These are phyloP conservation scores for Penicillium psychrofluorescens DNA, from an alignment of 495 filamentous ascomycete genomes.

Conservation along the genomic window DNA sequence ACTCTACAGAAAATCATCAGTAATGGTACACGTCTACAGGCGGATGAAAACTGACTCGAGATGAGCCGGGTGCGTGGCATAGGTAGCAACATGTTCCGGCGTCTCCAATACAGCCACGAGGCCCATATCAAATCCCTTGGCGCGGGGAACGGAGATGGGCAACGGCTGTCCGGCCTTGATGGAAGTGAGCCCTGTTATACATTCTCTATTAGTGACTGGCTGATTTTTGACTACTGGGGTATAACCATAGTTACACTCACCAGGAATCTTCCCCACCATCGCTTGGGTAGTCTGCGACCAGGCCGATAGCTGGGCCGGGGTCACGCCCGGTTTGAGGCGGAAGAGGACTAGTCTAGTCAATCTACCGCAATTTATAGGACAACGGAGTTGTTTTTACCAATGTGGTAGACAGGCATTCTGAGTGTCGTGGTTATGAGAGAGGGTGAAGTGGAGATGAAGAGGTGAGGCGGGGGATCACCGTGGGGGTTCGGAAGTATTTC, in stretches of 20 bases:
- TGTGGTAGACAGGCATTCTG: constrained; percentile 28
- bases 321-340: constrained; percentile 33
- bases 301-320: constrained; percentile 19
- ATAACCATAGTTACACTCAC: constrained; percentile 1
- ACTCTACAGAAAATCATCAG: constrained; percentile 15
- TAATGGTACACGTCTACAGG: background rate
- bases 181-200: constrained; percentile 19
- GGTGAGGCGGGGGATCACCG: too few species aligned
- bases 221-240: background rate
- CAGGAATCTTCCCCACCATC: constrained; percentile 36
- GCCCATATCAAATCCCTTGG: constrained; percentile 37
- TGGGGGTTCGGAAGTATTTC: too few species aligned
- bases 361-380: background rate
- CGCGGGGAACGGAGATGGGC: constrained; percentile 30
- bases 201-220: background rate
- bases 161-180: constrained; percentile 23
- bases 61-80: constrained; percentile 34
- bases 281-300: constrained; percentile 21
- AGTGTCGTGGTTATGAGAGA: too few species aligned
- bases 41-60: constrained; percentile 22
- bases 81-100: constrained; percentile 25
- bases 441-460: too few species aligned
- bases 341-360: constrained; percentile 26
- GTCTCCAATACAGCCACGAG: constrained; percentile 35
- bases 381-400: constrained; percentile 10